These are phyloP conservation scores for Candida mattraensis DNA, from an alignment of 805 yeast species.

Conservation along the genomic window DNA sequence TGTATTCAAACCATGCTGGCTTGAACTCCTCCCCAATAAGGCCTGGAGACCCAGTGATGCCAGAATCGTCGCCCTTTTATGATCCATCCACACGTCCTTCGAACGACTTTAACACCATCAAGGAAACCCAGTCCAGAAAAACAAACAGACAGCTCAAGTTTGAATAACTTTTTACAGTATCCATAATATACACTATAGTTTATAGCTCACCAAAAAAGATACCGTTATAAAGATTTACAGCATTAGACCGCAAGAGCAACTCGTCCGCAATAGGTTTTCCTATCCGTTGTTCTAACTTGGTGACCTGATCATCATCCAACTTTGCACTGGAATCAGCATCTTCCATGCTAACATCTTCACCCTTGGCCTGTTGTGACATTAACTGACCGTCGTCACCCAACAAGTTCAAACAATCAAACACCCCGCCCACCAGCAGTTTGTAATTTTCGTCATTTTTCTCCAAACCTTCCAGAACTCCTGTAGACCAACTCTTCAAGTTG, in stretches of 20 bases:
- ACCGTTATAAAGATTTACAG: constrained; percentile 55
- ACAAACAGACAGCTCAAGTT: constrained; percentile 25
- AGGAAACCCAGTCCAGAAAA: constrained; percentile 3
- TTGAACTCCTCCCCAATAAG: constrained; percentile 24
- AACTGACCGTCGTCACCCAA: constrained; percentile 40
- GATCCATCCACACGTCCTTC: constrained; percentile 10
- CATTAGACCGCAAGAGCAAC: constrained; percentile 48
- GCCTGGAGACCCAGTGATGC: constrained; percentile 37
- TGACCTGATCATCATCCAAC: constrained; percentile 8
- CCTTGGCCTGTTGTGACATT: constrained; percentile 10
- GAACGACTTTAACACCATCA: constrained; percentile 3
- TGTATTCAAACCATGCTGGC: not conserved
- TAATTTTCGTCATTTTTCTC: constrained; percentile 22
- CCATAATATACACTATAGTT: not conserved
- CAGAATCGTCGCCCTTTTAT: constrained; percentile 39
- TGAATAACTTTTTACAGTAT: constrained; percentile 7
- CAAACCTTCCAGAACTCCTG: constrained; percentile 46
- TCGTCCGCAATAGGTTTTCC: constrained; percentile 58
- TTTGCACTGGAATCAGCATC: constrained; percentile 33
- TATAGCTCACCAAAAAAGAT: constrained; percentile 68
- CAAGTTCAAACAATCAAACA: constrained; percentile 54
- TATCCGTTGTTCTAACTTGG: constrained; percentile 53
- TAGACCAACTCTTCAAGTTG: constrained; percentile 79
- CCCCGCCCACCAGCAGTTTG: constrained; percentile 40
- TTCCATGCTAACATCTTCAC: constrained; percentile 33